A percentile compares a stretch with the other conserved stretches of the same genome.
phyloP scores from a whole-genome alignment of 2,329 filamentous ascomycete species.

The Xylaria sp. region DNA sequence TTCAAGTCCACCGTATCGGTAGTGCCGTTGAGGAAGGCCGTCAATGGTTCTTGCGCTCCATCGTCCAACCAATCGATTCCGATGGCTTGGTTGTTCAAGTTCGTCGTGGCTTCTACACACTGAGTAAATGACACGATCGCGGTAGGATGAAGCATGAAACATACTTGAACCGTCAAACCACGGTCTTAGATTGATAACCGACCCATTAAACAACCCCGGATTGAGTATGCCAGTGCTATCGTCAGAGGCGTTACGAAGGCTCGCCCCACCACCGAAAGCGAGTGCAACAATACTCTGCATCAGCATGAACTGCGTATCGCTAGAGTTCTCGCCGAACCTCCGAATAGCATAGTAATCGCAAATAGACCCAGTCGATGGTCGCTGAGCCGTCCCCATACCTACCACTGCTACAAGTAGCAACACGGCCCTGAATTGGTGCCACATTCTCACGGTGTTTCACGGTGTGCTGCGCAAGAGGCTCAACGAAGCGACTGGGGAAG shows the following conservation, averaged over 20 bases:
- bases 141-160: neutral
- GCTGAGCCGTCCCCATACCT: conserved; percentile 5
- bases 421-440: neutral
- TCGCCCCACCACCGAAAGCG: conserved; percentile 12
- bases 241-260: conserved; percentile 2
- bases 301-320: conserved; percentile 14
- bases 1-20: conserved; percentile 4
- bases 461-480: neutral
- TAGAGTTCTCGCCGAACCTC: conserved; percentile 11
- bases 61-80: conserved; percentile 15
- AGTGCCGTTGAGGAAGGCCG: conserved; percentile 6
- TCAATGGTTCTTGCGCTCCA: neutral
- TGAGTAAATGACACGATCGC: neutral
- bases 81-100: conserved; percentile 15
- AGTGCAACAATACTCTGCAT: conserved; percentile 19
- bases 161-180: conserved; percentile 23
- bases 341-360: conserved; percentile 16
- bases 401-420: neutral
- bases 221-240: conserved; percentile 18
- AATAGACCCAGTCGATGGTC: conserved; percentile 11
- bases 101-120: conserved; percentile 12
- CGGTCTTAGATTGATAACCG: conserved; percentile 1
- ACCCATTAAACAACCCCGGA: conserved; percentile 1
- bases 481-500: conserved; percentile 3
- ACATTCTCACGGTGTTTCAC: conserved; percentile 10